Evolutionary conservation across 2,329 filamentous ascomycete genomes (phyloP).

Genomic region (Bipolaris sorokiniana): DNA sequence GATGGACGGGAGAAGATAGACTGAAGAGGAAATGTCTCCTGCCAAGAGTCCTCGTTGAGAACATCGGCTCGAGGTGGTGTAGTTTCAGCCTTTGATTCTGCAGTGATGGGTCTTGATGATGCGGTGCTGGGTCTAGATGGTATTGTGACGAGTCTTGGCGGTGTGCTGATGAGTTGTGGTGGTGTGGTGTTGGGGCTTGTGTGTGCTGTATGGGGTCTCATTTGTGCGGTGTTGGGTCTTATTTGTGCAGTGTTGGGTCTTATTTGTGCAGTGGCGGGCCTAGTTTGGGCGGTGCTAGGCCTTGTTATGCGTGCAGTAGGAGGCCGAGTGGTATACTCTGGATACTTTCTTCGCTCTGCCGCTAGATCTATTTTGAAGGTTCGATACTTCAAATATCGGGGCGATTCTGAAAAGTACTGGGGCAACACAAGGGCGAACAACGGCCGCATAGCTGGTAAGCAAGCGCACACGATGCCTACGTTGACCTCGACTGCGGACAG

Average conservation of each 20-base stretch:
- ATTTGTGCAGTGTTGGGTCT: neutral
- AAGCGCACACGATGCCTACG: slow-evolving; percentile 45
- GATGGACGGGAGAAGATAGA: slow-evolving; percentile 18
- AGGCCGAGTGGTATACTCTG: slow-evolving; percentile 18
- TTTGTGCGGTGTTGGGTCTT: neutral
- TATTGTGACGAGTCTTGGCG: too few relatives aligned
- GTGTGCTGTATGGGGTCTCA: neutral
- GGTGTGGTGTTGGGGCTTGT: neutral
- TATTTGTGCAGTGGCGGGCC: neutral
- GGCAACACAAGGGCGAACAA: slow-evolving; percentile 50
- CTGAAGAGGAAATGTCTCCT: slow-evolving; percentile 6
- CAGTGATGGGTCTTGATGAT: neutral
- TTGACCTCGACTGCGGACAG: slow-evolving; percentile 44
- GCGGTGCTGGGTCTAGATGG: neutral
- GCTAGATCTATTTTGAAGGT: slow-evolving; percentile 30
- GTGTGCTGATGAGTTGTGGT: too few relatives aligned
- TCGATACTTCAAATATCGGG: slow-evolving; percentile 21
- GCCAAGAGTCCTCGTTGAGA: neutral
- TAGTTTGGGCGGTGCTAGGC: neutral
- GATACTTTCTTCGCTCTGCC: slow-evolving; percentile 19
- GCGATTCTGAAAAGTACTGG: slow-evolving; percentile 34
- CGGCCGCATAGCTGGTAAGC: slow-evolving; percentile 45
- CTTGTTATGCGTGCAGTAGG: neutral
- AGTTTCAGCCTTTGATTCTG: neutral
- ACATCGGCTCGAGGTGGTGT: neutral